Evolutionary conservation across 345 rosid genomes (phyloP), one percentile per base, ranked within the genome.

Genomic region (Cardiospermum halicacabum): DNA sequence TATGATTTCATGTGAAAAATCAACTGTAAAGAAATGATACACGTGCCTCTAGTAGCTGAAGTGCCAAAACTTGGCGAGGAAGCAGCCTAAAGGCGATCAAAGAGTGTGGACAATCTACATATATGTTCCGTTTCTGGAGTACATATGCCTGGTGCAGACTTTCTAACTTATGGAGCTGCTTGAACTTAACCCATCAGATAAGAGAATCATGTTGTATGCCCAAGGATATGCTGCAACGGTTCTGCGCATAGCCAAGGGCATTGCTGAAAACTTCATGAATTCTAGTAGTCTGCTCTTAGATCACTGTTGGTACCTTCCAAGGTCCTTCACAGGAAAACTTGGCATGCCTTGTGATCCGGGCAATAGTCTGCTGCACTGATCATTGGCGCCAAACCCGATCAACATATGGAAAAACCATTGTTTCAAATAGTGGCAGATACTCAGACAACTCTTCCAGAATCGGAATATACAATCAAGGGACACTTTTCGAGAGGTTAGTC

Each of bases 181-280:
- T 5, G 65, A 13, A 9, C 53, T 60, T 27, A 60, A 26, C 16
- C 65, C 65, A 13, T 26, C 39, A 1, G 37, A 42, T 8, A 60
- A 60, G 18, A 24, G 65, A 9, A 10, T 60, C 39, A 60, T 27
- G 65, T 6, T 60, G 15, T 60, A 45, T 45, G 32, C 48, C 19
- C 65, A 60, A 60, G 65, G 65, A 16, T 60, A 53, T 19, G 25
- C 16, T 60, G 54, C 37, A n/a, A 53, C 43, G 11, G 77, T 69
- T 12, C 70, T 74, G 31, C 74, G 71, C 10, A 56, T 74, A 0
- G 74, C 77, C 4, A 74, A 69, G 28, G 77, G 69, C 48, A 54
- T 69, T 0, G 74, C 77, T 2, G 77, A 74, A 45, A 74, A 69
- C 59, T 1, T 70, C 74, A 0, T 74, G 71, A 2, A 59, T 74